Evolutionary conservation across 148 eudicot genomes (phyloP), one percentile per base, ranked within the genome.

Genomic region (Euryodendron excelsum): DNA sequence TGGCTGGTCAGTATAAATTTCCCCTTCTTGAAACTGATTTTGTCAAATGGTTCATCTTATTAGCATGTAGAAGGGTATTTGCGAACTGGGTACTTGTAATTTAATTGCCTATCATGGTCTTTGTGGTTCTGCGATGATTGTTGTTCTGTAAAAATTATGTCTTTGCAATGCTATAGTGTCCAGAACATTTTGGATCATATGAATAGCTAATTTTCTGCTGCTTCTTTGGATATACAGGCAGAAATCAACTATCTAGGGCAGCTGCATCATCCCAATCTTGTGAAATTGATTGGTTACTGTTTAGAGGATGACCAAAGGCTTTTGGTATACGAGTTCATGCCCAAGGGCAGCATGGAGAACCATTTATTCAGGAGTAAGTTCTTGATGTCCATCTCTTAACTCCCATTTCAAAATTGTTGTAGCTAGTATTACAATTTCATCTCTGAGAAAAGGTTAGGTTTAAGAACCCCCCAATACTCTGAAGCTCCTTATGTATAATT

Each of bases 271-370:
- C 88, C 90, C 5, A 89, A 89, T 87, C 92, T 89, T 70, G 92
- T 89, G 66, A 87, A 78, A 74, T 80, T 89, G 83, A 85, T 89
- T 41, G 92, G 92, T 63, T 89, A 83, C 65, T 89, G 92, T 76
- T 74, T 85, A 75, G 92, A 89, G 77, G 90, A 89, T 75, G 92
- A 89, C 25, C 92, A 89, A 60, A 85, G 92, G 74, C 88, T 89
- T 44, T 78, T 89, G 79, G 88, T 87, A 5, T 89, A 89, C 28
- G 90, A 89, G 87, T 89, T 87, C 81, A 87, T 89, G 92, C 80
- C 92, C 28, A 87, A 83, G 85, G 90, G 90, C 68, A 87, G 90
- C 84, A 80, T 87, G 88, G 90, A 87, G 73, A 85, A 87, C 74
- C 90, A 87, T 80, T 74, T 87, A 65, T 87, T 87, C 79, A 83